These are phyloP conservation scores for Mychonastes homosphaera DNA, from an alignment of 139 green algal genomes.

Conservation along the genomic window DNA sequence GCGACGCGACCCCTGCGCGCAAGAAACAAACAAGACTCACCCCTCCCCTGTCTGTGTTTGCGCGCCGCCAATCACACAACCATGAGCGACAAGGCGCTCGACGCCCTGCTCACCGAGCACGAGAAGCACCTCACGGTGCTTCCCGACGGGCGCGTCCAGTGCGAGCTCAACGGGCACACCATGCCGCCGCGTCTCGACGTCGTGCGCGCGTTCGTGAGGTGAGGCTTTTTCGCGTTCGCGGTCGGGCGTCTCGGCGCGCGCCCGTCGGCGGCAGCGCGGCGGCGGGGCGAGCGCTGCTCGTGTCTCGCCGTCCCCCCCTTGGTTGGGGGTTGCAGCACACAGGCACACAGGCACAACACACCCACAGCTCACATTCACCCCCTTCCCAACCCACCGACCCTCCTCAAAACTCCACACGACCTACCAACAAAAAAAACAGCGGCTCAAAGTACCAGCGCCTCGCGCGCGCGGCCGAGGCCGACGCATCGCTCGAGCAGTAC, in stretches of 20 bases:
- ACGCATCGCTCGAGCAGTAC: conserved; percentile 46
- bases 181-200: conserved; percentile 23
- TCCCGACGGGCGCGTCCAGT: too few relatives aligned
- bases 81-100: too few relatives aligned
- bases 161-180: conserved; percentile 34
- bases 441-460: conserved; percentile 41
- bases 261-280: not conserved
- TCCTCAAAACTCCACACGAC: too few relatives aligned
- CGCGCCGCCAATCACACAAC: too few relatives aligned
- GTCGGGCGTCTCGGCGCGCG: too few relatives aligned
- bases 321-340: not conserved
- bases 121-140: too few relatives aligned
- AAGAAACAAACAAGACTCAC: too few relatives aligned
- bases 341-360: not conserved
- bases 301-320: not conserved
- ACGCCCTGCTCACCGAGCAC: too few relatives aligned
- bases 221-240: too few relatives aligned
- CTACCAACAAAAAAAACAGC: too few relatives aligned
- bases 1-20: too few relatives aligned
- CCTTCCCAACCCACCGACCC: not conserved
- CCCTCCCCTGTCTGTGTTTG: too few relatives aligned
- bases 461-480: conserved; percentile 28
- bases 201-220: conserved; percentile 25
- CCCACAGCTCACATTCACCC: not conserved
- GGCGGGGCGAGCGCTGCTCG: not conserved